A percentile compares a stretch with the other conserved stretches of the same genome.
These are phyloP conservation scores for Phytophthora litchii DNA, from an alignment of 352 stramenopile genomes.

Conservation along the genomic window DNA sequence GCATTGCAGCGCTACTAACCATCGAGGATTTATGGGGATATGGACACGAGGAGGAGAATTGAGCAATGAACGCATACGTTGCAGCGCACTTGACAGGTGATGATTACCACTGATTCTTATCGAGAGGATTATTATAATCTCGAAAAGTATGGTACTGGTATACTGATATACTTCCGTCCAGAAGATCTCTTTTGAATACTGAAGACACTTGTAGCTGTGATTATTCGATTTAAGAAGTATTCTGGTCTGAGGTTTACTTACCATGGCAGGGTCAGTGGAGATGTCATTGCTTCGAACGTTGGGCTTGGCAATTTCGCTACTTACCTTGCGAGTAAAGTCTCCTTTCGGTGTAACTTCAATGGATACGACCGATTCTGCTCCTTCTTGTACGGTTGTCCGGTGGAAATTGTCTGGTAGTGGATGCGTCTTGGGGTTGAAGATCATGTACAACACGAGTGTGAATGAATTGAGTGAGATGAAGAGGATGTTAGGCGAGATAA, in stretches of 20 bases:
- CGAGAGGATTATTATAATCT: no score
- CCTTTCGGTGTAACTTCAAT: conserved; percentile 16
- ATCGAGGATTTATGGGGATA: conserved; percentile 3
- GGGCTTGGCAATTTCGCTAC: conserved; percentile 8
- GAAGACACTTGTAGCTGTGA: no score
- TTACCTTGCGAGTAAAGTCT: conserved; percentile 11
- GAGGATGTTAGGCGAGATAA: conserved; percentile 36
- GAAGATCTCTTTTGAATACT: no score
- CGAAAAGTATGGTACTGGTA: no score
- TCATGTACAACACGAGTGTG: conserved; percentile 33
- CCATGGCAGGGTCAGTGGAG: conserved; percentile 14
- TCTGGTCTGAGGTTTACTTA: conserved; percentile 6
- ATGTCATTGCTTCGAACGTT: conserved; percentile 16
- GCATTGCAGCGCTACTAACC: conserved; percentile 18
- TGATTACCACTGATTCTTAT: no score
- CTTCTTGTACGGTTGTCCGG: background rate
- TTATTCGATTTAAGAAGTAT: background rate
- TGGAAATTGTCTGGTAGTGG: conserved; percentile 21
- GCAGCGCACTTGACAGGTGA: no score
- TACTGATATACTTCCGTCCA: no score
- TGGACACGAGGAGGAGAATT: background rate
- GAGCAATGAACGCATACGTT: conserved; percentile 2
- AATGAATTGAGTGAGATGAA: conserved; percentile 35
- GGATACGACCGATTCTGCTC: conserved; percentile 7
- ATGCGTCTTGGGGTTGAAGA: conserved; percentile 36